Evolutionary conservation across 2,329 filamentous ascomycete species (phyloP), one percentile per base, ranked within the genome.

Genomic region (Dissoconium aciculare): DNA sequence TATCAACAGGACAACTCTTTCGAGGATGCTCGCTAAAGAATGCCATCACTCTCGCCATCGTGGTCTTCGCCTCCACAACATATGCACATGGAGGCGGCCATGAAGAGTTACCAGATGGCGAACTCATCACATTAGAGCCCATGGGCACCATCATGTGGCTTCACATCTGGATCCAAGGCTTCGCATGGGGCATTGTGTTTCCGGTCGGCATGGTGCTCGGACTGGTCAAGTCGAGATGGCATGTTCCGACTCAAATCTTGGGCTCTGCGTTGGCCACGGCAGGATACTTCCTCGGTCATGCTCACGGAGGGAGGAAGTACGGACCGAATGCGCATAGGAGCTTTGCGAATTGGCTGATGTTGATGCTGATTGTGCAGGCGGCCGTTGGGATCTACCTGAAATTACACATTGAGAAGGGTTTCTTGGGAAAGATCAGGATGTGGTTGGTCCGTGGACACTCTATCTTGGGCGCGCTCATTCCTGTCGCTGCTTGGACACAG

Each of bases 141-240:
- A 67, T 87, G 64, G 89, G 95, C 55, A 68, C 75, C 25, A 82
- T 74, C 47, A 58, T 98, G 71, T 98, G 89, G 89, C 67, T 78
- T 44, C 89, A 98, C 58, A 95, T 98, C 49, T 67, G 93, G 37
- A 57, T 92, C 27, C 85, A 93, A 66, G 78, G 75, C 54, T 51
- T 89, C 35, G 74, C 84, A 35, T 95, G 91, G 64, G 89, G 89
- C 38, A 66, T 98, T 44, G 71, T 95, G 36, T 95, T 93, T 50
- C 89, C 89, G 8, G 67, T 82, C 11, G 89, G 89, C 46, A 95
- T 98, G 87, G 84, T 95, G 25, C 64, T 94, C 11, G 87, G 87
- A 36, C 85, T 98, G 36, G 73, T 79, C 42, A 83, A 82, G 39
- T 92, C 78, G 37, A 74, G 81, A 57, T 95, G 83, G 82, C 89